Evolutionary conservation across 208 protist species (phyloP).

Genomic region (Phytomonas francai): DNA sequence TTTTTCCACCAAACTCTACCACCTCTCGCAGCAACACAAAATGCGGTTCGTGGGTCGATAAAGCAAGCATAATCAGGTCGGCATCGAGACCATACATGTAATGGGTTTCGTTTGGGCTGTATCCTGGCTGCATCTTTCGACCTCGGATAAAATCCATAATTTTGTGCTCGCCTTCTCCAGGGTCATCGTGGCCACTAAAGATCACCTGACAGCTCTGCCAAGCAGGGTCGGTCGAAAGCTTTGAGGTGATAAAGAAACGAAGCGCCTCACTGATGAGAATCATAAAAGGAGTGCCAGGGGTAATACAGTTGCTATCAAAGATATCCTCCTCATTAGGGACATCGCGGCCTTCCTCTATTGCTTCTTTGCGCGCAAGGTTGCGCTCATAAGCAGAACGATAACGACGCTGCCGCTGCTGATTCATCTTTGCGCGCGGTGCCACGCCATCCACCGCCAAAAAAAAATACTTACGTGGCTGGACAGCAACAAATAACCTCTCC

Average conservation of each 20-base stretch:
- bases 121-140: slow-evolving; percentile 86
- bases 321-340: slow-evolving; percentile 76
- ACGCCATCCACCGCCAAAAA: slow-evolving; percentile 97
- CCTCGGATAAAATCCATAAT: slow-evolving; percentile 99
- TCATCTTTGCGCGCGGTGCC: slow-evolving; percentile 99
- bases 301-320: slow-evolving; percentile 98
- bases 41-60: slow-evolving; percentile 95
- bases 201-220: slow-evolving; percentile 93
- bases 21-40: slow-evolving; percentile 96
- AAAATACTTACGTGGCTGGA: slow-evolving; percentile 94
- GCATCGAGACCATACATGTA: slow-evolving; percentile 98
- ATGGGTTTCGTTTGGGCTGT: slow-evolving; percentile 94
- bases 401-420: slow-evolving; percentile 97
- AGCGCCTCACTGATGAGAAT: slow-evolving; percentile 86
- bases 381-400: slow-evolving; percentile 87
- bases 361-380: slow-evolving; percentile 79
- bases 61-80: slow-evolving; percentile 97
- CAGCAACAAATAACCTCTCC: slow-evolving; percentile 94
- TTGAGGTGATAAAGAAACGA: slow-evolving; percentile 93
- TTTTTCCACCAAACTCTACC: slow-evolving; percentile 73
- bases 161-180: slow-evolving; percentile 99
- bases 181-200: slow-evolving; percentile 92
- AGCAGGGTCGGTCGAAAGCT: slow-evolving; percentile 85
- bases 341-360: slow-evolving; percentile 47
- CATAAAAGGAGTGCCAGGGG: slow-evolving; percentile 98